A percentile compares a stretch with the other conserved stretches of the same genome.
Conservation (phyloP, 352 stramenopile genomes). For the Blastocystis sp. region DNA sequence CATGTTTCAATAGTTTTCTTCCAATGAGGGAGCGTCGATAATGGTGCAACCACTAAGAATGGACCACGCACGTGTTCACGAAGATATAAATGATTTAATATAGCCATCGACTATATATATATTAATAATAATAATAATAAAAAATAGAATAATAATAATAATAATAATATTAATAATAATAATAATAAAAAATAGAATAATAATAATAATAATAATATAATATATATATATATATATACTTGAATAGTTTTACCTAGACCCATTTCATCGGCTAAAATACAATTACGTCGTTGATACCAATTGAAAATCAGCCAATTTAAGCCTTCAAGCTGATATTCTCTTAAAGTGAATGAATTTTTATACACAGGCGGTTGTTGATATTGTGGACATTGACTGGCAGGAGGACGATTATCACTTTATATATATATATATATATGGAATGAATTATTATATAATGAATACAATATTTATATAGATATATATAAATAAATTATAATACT, state of each 20-base stretch:
- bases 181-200: no score
- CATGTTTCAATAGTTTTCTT: conserved; percentile 90
- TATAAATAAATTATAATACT: no score
- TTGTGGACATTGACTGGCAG: conserved; percentile 43
- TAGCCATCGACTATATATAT: conserved; percentile 51
- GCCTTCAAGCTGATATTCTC: conserved; percentile 86
- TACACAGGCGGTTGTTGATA: conserved; percentile 60
- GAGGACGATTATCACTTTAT: conserved; percentile 21
- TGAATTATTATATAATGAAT: no score
- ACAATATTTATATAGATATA: no score
- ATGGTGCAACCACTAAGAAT: conserved; percentile 88
- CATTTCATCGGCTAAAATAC: conserved; percentile 56
- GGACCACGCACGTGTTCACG: conserved; percentile 70
- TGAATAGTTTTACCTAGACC: conserved; percentile 48
- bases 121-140: no score
- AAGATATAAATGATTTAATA: conserved; percentile 47
- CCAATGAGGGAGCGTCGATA: conserved; percentile 94
- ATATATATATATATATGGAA: no score
- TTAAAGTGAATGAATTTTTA: conserved; percentile 65
- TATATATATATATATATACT: not conserved
- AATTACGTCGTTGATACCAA: conserved; percentile 72
- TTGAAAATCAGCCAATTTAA: conserved; percentile 93
- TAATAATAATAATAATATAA: no score
- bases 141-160: no score
- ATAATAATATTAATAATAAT: no score